phyloP scores from a whole-genome alignment of 257 asterid species.

The Galeopsis tetrahit region DNA sequence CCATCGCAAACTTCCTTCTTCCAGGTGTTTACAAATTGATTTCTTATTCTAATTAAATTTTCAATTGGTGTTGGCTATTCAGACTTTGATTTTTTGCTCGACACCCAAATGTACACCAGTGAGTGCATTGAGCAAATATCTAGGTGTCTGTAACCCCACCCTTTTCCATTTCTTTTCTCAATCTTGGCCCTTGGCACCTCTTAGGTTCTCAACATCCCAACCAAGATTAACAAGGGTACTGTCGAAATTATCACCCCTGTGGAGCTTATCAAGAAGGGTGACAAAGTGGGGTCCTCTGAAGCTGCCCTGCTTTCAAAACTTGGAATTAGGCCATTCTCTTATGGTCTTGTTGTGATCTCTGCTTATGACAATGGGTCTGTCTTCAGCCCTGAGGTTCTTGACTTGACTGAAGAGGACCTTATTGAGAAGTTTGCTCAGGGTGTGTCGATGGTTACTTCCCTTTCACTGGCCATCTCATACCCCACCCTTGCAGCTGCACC shows the following conservation, averaged over 20 bases:
- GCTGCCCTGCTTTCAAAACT: conserved; percentile 95
- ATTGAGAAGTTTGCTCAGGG: conserved; percentile 73
- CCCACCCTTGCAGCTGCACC: conserved; percentile 96
- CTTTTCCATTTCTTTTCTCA: not conserved
- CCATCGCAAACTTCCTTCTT: conserved; percentile 95
- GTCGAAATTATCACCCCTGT: conserved; percentile 97
- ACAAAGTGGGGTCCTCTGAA: conserved; percentile 95
- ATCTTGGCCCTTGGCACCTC: not conserved
- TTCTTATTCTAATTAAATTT: too few species aligned
- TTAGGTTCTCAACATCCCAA: conserved; percentile 92
- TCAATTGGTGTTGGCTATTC: not conserved
- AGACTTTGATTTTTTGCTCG: too few species aligned
- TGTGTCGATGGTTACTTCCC: conserved; percentile 74
- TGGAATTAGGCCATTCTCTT: conserved; percentile 92
- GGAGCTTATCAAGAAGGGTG: conserved; percentile 95
- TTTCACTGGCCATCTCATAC: conserved; percentile 73
- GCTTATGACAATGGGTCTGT: conserved; percentile 89
- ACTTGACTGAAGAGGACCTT: conserved; percentile 86
- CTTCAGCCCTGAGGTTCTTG: conserved; percentile 89
- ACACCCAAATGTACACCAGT: too few species aligned
- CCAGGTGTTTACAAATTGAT: conserved; percentile 51
- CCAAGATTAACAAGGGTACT: conserved; percentile 98
- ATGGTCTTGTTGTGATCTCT: conserved; percentile 70
- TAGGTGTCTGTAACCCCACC: too few species aligned
- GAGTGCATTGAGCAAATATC: too few species aligned